phyloP scores from a whole-genome alignment of 345 rosid species.

The Eucalyptus coolabah region DNA sequence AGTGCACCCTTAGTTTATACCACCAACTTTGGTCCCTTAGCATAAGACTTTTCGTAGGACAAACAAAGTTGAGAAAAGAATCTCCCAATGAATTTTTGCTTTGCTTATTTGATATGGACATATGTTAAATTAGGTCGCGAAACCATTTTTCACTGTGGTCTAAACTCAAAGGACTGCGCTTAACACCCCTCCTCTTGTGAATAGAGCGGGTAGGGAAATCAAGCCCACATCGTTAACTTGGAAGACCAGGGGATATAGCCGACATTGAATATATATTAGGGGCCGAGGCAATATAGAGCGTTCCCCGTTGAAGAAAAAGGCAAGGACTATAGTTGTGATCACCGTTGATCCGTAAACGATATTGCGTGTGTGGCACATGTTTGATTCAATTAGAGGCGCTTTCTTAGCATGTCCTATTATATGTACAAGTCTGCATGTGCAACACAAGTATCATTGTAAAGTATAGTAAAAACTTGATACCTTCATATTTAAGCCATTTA shows the following conservation, averaged over 20 bases:
- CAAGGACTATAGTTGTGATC: neutral
- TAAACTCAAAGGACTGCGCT: neutral
- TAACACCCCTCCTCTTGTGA: neutral
- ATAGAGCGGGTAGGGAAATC: neutral
- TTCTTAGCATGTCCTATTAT: neutral
- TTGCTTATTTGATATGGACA: neutral
- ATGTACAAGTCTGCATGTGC: neutral
- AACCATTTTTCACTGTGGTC: neutral
- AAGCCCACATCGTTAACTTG: neutral
- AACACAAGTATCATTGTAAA: neutral
- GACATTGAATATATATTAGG: neutral
- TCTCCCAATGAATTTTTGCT: neutral
- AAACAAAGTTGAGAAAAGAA: neutral
- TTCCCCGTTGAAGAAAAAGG: neutral
- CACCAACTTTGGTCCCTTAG: neutral
- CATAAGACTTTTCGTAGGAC: neutral
- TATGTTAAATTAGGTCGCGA: neutral
- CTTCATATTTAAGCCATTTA: neutral
- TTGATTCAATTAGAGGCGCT: neutral
- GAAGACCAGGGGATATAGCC: neutral
- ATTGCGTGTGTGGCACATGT: neutral
- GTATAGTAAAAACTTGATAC: neutral
- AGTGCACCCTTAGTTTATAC: neutral
- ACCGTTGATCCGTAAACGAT: fast-evolving
- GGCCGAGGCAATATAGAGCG: neutral